Percentiles rank a stretch among this genome's conserved stretches.
phyloP scores from a whole-genome alignment of 805 yeast species.

The Priceomyces fermenticarens region DNA sequence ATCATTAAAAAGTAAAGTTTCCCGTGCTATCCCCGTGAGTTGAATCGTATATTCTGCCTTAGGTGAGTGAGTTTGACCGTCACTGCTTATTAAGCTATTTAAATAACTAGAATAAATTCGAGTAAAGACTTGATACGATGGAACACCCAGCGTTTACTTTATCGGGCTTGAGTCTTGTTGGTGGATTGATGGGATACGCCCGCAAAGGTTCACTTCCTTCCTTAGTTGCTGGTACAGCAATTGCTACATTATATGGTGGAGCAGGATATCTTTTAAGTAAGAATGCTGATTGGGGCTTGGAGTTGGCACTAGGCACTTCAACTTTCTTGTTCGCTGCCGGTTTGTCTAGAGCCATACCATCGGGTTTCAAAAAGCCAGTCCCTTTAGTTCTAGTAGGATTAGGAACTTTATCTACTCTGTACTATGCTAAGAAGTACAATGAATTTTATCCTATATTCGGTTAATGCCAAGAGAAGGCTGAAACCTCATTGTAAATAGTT shows the following conservation, averaged over 20 bases:
- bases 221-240: constrained; percentile 67
- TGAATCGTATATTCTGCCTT: too few species aligned
- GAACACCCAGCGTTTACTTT: constrained; percentile 78
- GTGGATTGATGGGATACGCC: constrained; percentile 68
- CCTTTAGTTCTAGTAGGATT: constrained; percentile 63
- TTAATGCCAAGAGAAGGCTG: not conserved
- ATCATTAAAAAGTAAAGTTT: too few species aligned
- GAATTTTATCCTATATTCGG: constrained; percentile 51
- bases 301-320: constrained; percentile 73
- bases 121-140: constrained; percentile 34
- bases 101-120: too few species aligned
- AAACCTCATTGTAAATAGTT: not conserved
- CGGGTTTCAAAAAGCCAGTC: constrained; percentile 65
- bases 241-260: constrained; percentile 58
- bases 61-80: too few species aligned
- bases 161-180: constrained; percentile 64
- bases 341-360: constrained; percentile 61
- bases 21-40: too few species aligned
- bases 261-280: constrained; percentile 73
- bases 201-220: constrained; percentile 77
- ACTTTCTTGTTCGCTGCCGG: constrained; percentile 67
- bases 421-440: constrained; percentile 72
- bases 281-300: constrained; percentile 78
- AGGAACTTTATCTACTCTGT: constrained; percentile 62
- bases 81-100: too few species aligned